A percentile compares a stretch with the other conserved stretches of the same genome.
Evolutionary conservation across 306 rosid genomes (phyloP).

Genomic region (Bauhinia variegata): DNA sequence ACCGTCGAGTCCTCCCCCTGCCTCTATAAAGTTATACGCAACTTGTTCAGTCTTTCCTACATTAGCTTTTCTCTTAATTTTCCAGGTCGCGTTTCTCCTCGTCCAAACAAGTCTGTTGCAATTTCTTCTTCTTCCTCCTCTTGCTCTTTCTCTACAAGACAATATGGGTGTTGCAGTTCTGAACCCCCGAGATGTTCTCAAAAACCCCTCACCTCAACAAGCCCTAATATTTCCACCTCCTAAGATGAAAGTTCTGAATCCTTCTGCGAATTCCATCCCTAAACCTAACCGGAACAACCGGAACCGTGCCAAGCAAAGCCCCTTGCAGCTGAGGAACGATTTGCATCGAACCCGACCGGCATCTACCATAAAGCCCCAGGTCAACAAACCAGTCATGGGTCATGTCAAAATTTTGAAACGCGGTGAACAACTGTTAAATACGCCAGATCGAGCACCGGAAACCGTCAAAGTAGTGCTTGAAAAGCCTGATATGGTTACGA

Average conservation of each 20-base stretch:
- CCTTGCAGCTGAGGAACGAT: too few species aligned
- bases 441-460: neutral
- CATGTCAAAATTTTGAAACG: slow-evolving; percentile 55
- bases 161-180: slow-evolving; percentile 54
- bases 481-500: too few species aligned
- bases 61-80: too few species aligned
- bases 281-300: slow-evolving; percentile 21
- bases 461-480: too few species aligned
- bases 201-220: neutral
- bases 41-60: too few species aligned
- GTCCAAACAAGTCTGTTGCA: too few species aligned
- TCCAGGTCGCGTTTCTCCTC: too few species aligned
- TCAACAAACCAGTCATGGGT: slow-evolving; percentile 28
- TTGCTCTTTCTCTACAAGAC: too few species aligned
- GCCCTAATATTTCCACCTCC: slow-evolving; percentile 13
- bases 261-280: slow-evolving; percentile 1
- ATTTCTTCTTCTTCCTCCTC: neutral
- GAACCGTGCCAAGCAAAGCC: slow-evolving; percentile 29
- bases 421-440: slow-evolving; percentile 35
- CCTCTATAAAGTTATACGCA: too few species aligned
- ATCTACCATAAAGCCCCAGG: slow-evolving; percentile 15
- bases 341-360: neutral
- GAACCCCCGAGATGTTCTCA: slow-evolving; percentile 43
- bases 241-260: slow-evolving; percentile 12
- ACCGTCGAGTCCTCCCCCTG: too few species aligned